A percentile compares a stretch with the other conserved stretches of the same genome.
Evolutionary conservation across 2,329 filamentous ascomycete species (phyloP).

Genomic region (Aspergillus neoniger): DNA sequence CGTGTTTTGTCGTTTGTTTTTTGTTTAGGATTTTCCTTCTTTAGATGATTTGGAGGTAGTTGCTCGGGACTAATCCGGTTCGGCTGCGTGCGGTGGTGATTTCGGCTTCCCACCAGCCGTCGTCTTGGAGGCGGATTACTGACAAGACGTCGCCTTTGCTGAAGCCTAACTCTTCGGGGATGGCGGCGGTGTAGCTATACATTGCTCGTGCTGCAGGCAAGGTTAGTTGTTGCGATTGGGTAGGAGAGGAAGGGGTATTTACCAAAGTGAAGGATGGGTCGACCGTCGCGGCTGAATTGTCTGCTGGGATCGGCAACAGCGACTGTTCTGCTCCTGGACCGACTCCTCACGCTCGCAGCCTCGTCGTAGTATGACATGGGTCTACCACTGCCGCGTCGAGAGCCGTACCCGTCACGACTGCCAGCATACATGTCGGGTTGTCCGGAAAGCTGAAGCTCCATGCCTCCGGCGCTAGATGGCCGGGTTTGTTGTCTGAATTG

Average conservation of each 20-base stretch:
- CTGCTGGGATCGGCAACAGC: conserved; percentile 69
- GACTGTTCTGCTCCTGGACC: conserved; percentile 76
- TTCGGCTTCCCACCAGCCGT: conserved; percentile 99
- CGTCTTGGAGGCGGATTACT: conserved; percentile 87
- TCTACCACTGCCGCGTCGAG: conserved; percentile 44
- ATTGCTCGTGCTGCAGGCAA: conserved; percentile 73
- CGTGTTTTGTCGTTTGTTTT: background rate
- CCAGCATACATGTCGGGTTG: conserved; percentile 60
- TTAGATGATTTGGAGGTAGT: conserved; percentile 64
- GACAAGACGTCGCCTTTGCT: conserved; percentile 88
- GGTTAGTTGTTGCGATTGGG: conserved; percentile 1
- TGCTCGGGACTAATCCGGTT: conserved; percentile 65
- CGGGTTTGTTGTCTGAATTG: conserved; percentile 53
- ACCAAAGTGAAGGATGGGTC: conserved; percentile 92
- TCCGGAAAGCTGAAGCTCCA: conserved; percentile 69
- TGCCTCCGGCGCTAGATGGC: conserved; percentile 54
- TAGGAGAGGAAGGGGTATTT: conserved; percentile 48
- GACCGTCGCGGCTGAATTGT: conserved; percentile 81
- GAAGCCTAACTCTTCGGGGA: conserved; percentile 92
- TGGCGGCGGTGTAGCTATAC: conserved; percentile 92
- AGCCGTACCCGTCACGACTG: conserved; percentile 35
- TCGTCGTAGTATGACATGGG: conserved; percentile 55
- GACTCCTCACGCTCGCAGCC: conserved; percentile 51
- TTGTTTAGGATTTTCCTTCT: background rate
- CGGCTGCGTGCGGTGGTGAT: conserved; percentile 61